Conservation (phyloP, 805 yeast species). For the Ogataea pini region DNA sequence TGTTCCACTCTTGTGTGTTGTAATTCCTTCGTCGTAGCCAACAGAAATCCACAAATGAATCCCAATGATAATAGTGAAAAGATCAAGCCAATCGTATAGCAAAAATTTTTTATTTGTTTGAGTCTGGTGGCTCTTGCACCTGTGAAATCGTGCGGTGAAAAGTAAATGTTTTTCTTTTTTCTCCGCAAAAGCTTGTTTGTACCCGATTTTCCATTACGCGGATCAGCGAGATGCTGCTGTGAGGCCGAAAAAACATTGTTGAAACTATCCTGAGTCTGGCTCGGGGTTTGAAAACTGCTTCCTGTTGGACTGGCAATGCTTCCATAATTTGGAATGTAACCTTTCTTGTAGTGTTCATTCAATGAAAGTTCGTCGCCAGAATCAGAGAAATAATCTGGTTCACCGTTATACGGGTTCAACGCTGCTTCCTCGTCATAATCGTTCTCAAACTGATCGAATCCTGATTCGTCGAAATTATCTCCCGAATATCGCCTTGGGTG, state of each 20-base stretch:
- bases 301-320: conserved; percentile 17
- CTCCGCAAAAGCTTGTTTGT: conserved; percentile 19
- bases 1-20: conserved; percentile 60
- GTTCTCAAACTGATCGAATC: conserved; percentile 55
- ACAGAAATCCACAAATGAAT: conserved; percentile 76
- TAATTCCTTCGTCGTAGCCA: conserved; percentile 85
- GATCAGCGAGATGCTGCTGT: conserved; percentile 20
- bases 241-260: conserved; percentile 2
- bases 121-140: conserved; percentile 33
- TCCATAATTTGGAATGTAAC: conserved; percentile 20
- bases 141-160: conserved; percentile 41
- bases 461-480: conserved; percentile 36
- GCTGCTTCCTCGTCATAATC: conserved; percentile 40
- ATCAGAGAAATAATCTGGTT: conserved; percentile 28
- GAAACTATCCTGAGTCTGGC: conserved; percentile 10
- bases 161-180: conserved; percentile 30
- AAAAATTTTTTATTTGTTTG: conserved; percentile 34
- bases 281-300: conserved; percentile 8
- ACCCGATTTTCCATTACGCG: conserved; percentile 14
- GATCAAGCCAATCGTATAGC: conserved; percentile 47
- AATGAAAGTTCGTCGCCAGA: conserved; percentile 29
- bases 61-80: conserved; percentile 65
- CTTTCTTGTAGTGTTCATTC: conserved; percentile 16
- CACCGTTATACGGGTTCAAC: conserved; percentile 14
- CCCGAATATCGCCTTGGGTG: conserved; percentile 74